A percentile compares a stretch with the other conserved stretches of the same genome.
Conservation (phyloP, 768 basidiomycete genomes). For the Favolaschia claudopus region DNA sequence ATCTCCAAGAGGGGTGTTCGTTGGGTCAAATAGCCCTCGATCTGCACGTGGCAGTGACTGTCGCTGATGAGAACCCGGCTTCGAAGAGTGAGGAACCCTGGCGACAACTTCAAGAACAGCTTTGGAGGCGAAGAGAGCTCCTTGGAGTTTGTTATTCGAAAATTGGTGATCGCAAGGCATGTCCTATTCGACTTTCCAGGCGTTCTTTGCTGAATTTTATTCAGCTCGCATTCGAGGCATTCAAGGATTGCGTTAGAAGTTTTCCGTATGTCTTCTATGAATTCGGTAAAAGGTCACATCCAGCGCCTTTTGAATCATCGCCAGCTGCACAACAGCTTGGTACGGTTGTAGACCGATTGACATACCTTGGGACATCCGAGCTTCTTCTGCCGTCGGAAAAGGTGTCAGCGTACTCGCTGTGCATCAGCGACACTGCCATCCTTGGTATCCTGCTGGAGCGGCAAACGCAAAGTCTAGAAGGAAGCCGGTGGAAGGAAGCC, state of each 20-base stretch:
- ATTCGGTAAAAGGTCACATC: slow-evolving; percentile 45
- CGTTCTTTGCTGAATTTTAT: slow-evolving; percentile 2
- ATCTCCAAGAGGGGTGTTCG: slow-evolving; percentile 66
- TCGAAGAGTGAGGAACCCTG: slow-evolving; percentile 53
- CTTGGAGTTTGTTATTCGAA: slow-evolving; percentile 81
- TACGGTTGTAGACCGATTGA: slow-evolving; percentile 67
- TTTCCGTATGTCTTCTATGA: slow-evolving; percentile 60
- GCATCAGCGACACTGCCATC: slow-evolving; percentile 38
- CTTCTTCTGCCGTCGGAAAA: slow-evolving; percentile 59
- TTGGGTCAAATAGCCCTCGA: slow-evolving; percentile 58
- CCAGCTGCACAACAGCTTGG: slow-evolving; percentile 62
- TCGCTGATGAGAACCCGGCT: slow-evolving; percentile 26
- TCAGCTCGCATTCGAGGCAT: slow-evolving; percentile 69
- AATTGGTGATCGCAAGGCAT: slow-evolving; percentile 78
- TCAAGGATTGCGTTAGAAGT: slow-evolving; percentile 54
- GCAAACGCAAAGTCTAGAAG: slow-evolving; percentile 65
- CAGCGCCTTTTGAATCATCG: slow-evolving; percentile 46
- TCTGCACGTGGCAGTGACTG: slow-evolving; percentile 26
- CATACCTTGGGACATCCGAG: slow-evolving; percentile 73
- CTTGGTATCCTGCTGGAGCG: slow-evolving; percentile 66
- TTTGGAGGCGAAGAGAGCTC: slow-evolving; percentile 82
- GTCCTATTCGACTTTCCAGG: slow-evolving; percentile 22
- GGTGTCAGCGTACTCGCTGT: slow-evolving; percentile 52
- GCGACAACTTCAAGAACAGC: slow-evolving; percentile 66
- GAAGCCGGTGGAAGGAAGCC: slow-evolving; percentile 64